These are phyloP conservation scores for Fagopyrum tataricum DNA, from an alignment of 148 eudicot genomes.

Conservation along the genomic window DNA sequence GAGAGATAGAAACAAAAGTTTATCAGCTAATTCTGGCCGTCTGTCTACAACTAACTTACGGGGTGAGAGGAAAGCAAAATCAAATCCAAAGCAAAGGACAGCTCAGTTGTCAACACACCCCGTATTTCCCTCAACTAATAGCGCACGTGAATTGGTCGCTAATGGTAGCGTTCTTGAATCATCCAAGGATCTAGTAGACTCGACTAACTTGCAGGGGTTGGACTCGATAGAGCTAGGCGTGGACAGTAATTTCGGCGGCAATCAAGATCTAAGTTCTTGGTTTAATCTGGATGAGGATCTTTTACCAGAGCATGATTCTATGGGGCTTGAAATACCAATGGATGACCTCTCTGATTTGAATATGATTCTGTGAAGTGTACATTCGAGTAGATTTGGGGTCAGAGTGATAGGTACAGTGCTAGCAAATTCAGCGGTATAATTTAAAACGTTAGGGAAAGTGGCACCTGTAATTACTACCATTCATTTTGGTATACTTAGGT, in stretches of 20 bases:
- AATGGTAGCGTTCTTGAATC: background rate
- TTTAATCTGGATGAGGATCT: constrained; percentile 68
- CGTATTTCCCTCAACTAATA: background rate
- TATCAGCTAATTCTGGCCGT: constrained; percentile 21
- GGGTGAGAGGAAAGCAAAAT: constrained; percentile 70
- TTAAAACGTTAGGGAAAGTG: background rate
- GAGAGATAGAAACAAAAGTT: constrained; percentile 39
- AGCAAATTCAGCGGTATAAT: background rate
- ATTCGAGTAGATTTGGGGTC: constrained; percentile 33
- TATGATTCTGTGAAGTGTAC: constrained; percentile 58
- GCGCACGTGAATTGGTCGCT: background rate
- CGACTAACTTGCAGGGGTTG: constrained; percentile 39
- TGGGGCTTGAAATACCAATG: constrained; percentile 25
- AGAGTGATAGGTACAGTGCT: constrained; percentile 15
- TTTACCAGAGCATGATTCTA: constrained; percentile 24
- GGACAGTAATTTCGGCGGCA: constrained; percentile 44
- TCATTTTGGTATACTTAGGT: constrained; percentile 12
- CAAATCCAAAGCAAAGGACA: constrained; percentile 83
- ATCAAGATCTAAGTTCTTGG: constrained; percentile 67
- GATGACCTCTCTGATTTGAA: constrained; percentile 74
- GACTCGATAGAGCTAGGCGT: constrained; percentile 54
- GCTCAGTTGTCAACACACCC: constrained; percentile 44
- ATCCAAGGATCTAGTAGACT: constrained; percentile 19
- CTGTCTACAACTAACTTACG: constrained; percentile 52
- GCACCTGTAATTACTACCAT: background rate